Evolutionary conservation across 2,329 filamentous ascomycete species (phyloP).

Genomic region (Botrytis squamosa): DNA sequence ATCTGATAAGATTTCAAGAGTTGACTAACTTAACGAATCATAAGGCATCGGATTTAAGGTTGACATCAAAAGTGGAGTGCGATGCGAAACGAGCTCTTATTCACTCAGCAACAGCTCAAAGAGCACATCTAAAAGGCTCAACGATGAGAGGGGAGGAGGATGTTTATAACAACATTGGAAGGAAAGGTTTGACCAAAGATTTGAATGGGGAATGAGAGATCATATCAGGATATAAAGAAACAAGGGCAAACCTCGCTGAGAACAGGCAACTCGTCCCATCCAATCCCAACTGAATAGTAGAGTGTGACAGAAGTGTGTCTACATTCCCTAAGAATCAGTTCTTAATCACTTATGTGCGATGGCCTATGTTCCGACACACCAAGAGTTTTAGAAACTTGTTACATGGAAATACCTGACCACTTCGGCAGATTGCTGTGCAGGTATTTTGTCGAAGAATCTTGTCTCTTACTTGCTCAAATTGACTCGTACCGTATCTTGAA

Average conservation of each 20-base stretch:
- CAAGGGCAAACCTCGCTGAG: not conserved
- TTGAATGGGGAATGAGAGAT: not conserved
- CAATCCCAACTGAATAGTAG: not conserved
- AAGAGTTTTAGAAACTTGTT: not conserved
- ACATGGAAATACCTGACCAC: no score
- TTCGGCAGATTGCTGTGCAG: not conserved
- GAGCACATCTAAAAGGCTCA: not conserved
- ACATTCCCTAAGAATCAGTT: not conserved
- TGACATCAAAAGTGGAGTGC: not conserved
- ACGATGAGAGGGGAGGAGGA: not conserved
- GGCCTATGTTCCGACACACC: not conserved
- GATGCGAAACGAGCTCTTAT: not conserved
- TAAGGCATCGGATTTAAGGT: not conserved
- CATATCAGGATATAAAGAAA: not conserved
- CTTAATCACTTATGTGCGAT: not conserved
- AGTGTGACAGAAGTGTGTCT: not conserved
- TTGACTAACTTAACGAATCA: not conserved
- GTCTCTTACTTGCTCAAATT: not conserved
- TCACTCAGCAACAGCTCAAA: not conserved
- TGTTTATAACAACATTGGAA: not conserved
- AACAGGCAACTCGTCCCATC: not conserved
- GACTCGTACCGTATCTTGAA: not conserved
- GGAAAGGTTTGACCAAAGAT: not conserved
- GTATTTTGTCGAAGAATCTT: not conserved
- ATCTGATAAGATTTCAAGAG: conserved; percentile 11